phyloP scores from a whole-genome alignment of 441 rosid species.

The Codiaeum variegatum region DNA sequence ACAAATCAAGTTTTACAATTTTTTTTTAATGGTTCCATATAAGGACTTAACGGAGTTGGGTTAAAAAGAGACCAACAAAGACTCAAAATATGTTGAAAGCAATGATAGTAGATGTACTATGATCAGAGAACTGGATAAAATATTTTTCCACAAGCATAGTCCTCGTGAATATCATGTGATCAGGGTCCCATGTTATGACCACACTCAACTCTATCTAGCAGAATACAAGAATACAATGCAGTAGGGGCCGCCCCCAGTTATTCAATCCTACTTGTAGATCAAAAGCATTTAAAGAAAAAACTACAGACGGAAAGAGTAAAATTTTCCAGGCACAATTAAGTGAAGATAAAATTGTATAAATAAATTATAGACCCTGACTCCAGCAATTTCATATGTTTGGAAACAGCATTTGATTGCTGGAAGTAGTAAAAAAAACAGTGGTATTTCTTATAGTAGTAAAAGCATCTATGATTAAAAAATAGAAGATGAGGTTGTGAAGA shows the following conservation, averaged over 20 bases:
- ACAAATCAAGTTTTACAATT: background rate
- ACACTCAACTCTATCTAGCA: constrained; percentile 32
- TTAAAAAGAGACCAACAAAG: background rate
- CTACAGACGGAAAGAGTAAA: background rate
- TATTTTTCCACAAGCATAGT: constrained; percentile 26
- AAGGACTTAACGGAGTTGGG: background rate
- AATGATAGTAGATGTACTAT: background rate
- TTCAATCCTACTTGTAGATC: constrained; percentile 23
- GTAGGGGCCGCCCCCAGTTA: constrained; percentile 57
- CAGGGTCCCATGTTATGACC: constrained; percentile 26
- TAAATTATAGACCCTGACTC: background rate
- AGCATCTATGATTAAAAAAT: constrained; percentile 9
- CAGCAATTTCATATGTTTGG: background rate
- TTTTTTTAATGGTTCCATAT: background rate
- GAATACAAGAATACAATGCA: constrained; percentile 27
- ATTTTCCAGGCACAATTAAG: background rate
- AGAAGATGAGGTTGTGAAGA: constrained; percentile 19
- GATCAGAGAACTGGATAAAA: constrained; percentile 18
- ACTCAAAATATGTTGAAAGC: background rate
- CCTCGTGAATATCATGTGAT: constrained; percentile 49
- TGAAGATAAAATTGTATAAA: background rate
- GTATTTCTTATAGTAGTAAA: constrained; percentile 13
- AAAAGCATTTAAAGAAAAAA: constrained; percentile 5
- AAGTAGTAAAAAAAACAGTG: background rate
- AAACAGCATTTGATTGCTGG: background rate